A percentile compares a stretch with the other conserved stretches of the same genome.
Evolutionary conservation across 148 eudicot species (phyloP).

Genomic region (Arctostaphylos glauca): DNA sequence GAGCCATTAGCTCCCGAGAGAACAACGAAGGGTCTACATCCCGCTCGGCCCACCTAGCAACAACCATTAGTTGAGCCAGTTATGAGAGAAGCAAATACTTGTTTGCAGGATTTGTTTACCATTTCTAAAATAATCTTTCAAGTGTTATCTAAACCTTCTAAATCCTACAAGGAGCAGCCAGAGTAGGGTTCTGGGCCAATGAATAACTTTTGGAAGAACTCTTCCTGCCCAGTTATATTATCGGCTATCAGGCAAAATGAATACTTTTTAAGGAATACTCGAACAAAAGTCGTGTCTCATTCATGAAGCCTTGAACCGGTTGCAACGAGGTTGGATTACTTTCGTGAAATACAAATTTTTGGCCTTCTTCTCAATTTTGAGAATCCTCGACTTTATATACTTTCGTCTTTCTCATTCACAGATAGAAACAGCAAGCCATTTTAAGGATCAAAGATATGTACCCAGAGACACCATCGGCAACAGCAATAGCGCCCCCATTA

Average conservation of each 20-base stretch:
- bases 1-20: conserved; percentile 66
- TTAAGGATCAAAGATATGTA: conserved; percentile 19
- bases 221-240: background rate
- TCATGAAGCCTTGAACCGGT: background rate
- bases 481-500: conserved; percentile 73
- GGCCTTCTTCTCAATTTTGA: background rate
- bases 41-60: conserved; percentile 85
- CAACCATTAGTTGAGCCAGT: conserved; percentile 1
- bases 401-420: background rate
- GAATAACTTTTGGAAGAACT: background rate
- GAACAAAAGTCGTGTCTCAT: background rate
- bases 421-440: background rate
- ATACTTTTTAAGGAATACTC: background rate
- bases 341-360: background rate
- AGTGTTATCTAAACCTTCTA: background rate
- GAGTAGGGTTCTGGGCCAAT: background rate
- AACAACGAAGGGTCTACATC: conserved; percentile 84
- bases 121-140: background rate
- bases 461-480: conserved; percentile 99
- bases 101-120: too few species aligned
- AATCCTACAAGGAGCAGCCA: background rate
- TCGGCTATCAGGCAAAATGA: background rate
- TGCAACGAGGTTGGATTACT: background rate
- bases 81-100: background rate
- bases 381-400: background rate